Percentiles rank a stretch among this genome's conserved stretches.
phyloP scores from a whole-genome alignment of 371 early-diverging fungal genomes.

The Gilbertella persicaria region DNA sequence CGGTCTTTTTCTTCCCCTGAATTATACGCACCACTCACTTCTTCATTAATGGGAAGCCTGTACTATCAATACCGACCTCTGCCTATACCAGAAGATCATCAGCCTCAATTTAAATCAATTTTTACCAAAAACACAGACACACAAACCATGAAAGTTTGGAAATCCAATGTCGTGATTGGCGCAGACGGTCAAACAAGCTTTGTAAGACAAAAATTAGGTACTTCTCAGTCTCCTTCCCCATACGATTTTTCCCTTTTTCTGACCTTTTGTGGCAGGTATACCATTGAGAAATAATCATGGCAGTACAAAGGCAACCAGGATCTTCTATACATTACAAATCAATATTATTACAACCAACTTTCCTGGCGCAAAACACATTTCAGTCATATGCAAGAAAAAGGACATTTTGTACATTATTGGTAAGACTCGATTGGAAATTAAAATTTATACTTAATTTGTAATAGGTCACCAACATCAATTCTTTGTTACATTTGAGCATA shows the following conservation, averaged over 20 bases:
- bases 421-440: conserved; percentile 10
- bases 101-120: neutral
- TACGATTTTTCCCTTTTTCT: neutral
- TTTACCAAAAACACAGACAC: conserved; percentile 19
- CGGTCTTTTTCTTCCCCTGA: neutral
- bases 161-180: conserved; percentile 32
- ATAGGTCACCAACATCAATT: conserved; percentile 32
- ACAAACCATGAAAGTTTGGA: conserved; percentile 20
- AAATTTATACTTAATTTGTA: conserved; percentile 1
- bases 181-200: conserved; percentile 38
- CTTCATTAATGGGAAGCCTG: neutral
- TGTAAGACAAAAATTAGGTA: conserved; percentile 45
- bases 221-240: neutral
- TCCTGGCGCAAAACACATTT: conserved; percentile 28
- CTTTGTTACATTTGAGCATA: conserved; percentile 36
- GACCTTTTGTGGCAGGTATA: neutral
- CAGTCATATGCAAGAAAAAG: conserved; percentile 27
- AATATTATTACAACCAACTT: conserved; percentile 26
- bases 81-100: neutral
- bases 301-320: conserved; percentile 1
- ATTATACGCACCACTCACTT: neutral
- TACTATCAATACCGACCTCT: conserved; percentile 15
- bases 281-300: neutral
- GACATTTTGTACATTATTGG: conserved; percentile 33
- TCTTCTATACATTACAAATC: conserved; percentile 37